phyloP scores from a whole-genome alignment of 2,329 filamentous ascomycete species.

The Amauroascus verrucosus region DNA sequence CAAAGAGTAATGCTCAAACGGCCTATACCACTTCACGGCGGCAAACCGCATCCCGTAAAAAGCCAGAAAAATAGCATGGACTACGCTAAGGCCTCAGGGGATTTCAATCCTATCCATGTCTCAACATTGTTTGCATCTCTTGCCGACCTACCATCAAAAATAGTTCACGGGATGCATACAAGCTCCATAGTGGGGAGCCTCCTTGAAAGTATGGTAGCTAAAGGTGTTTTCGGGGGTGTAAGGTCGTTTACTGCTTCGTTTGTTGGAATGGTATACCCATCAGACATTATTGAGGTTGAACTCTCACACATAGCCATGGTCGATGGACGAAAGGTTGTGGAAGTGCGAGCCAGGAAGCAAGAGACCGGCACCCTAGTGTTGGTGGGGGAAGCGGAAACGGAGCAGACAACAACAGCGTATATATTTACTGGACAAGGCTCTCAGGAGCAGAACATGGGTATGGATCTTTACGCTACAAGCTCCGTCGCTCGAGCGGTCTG shows the following conservation, averaged over 20 bases:
- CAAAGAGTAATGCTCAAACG: too few species aligned
- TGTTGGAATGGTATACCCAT: too few species aligned
- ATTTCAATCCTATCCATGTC: slow-evolving; percentile 98
- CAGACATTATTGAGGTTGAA: too few species aligned
- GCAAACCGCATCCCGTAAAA: slow-evolving; percentile 43
- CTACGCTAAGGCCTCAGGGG: slow-evolving; percentile 94
- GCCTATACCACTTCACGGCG: too few species aligned
- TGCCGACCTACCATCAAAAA: slow-evolving; percentile 92
- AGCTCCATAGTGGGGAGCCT: slow-evolving; percentile 90
- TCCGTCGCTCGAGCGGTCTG: slow-evolving; percentile 91
- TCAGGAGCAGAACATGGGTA: slow-evolving; percentile 12
- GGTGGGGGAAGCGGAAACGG: slow-evolving; percentile 88
- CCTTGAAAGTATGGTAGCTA: slow-evolving; percentile 92
- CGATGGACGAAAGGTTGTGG: slow-evolving; percentile 96
- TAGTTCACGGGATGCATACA: slow-evolving; percentile 99
- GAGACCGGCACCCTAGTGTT: slow-evolving; percentile 95
- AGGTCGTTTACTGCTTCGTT: too few species aligned
- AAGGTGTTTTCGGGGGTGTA: too few species aligned
- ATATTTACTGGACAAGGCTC: slow-evolving; percentile 17
- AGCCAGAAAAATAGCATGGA: slow-evolving; percentile 94
- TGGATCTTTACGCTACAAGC: slow-evolving; percentile 62
- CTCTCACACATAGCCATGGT: slow-evolving; percentile 53
- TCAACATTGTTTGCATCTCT: slow-evolving; percentile 94
- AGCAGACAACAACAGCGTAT: slow-evolving; percentile 61
- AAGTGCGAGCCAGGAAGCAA: slow-evolving; percentile 89